Base-by-base conservation (phyloP, 2,329 filamentous ascomycete genomes). In the Pseudocercospora cruenta region DNA sequence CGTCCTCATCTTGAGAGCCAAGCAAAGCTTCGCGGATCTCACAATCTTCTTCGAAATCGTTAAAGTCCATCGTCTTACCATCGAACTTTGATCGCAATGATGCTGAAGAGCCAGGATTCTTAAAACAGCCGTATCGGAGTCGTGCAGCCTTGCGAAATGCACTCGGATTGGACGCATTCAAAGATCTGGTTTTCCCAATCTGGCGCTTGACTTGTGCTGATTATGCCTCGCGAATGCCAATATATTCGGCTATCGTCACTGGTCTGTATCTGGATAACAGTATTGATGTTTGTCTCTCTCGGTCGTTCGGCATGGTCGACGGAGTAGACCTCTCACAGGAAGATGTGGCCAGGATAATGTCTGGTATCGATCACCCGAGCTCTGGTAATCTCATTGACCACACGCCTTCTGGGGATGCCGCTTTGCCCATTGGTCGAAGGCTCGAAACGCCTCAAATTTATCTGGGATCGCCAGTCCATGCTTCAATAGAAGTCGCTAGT, bases 401-500 rank as follows among this genome's bases (percentile, higher is more conserved):
- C 7, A 43, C 19, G 39, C 14, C 47, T 22, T 3, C 14, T 53
- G n/a, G 21, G 8, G 14, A 53, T 14, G 9, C 21, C 47, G 9
- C 21, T 22, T 19, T 22, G 47, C 14, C 21, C 47, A 24, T 19
- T 12, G 47, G 6, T 3, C 47, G 21, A 26, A 36, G 33, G 33
- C 33, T 36, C 33, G 12, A 16, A 36, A 36, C 33, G 33, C 33
- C 33, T 36, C 5, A 12, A 2, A 36, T 16, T 3, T 14, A 12
- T 51, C 24, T 51, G 47, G 21, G 9, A 22, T 24, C 45, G n/a
- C 45, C 45, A 49, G 2, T 21, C 12, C 28, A 19, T 9, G 16
- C 31, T 22, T 58, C 55, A 58, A 16, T 24, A 24, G 55, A 39
- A 58, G 28, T 58, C 55, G 55, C 55, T 60, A n/a, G 39, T 43